Evolutionary conservation across 331 rosid species (phyloP), one percentile per base, ranked within the genome.

Genomic region (Arachis monticola): DNA sequence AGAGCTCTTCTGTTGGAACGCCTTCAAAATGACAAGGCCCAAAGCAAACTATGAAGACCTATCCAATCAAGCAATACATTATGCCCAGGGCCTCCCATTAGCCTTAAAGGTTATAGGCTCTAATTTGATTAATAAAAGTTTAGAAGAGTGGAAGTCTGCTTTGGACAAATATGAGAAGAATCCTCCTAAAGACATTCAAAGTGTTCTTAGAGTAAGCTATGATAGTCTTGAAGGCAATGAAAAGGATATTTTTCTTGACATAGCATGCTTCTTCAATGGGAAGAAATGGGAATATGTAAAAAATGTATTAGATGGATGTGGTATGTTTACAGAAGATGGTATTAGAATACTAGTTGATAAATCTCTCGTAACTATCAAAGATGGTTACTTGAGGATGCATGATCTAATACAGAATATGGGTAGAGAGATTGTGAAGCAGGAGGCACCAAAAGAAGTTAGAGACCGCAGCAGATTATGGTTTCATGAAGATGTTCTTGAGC

Each of bases 31-130:
- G n/a, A 68, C 10, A 4, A 2, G 5, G 1, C 72, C 80, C 2
- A 0, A 0, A 0, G 0, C 3, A 10, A 13, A n/a, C 9, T 74
- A 7, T 40, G 27, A 5, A 4, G 17, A 69, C 7, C 0, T 79
- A 38, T 64, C 67, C 0, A 4, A 10, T 17, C 52, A 30, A 44
- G 78, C 17, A 0, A 62, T 77, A 10, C 0, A 27, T 2, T 59
- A 61, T 57, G 67, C 79, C 12, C 11, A 73, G 7, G 84, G 82
- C 5, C 10, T 59, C 65, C 83, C 83, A 6, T 40, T 70, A 7
- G 81, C 78, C 27, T 60, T 83, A 10, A 58, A 10, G 30, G 65
- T 62, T 1, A 27, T 80, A 14, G 84, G 77, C 6, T 17, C 82
- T 10, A 10, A 38, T 35, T 35, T 76, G 9, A n/a, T 10, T 44